Evolutionary conservation across 192 early-diverging fungal species (phyloP).

Genomic region (Rhizophagus prolifer): DNA sequence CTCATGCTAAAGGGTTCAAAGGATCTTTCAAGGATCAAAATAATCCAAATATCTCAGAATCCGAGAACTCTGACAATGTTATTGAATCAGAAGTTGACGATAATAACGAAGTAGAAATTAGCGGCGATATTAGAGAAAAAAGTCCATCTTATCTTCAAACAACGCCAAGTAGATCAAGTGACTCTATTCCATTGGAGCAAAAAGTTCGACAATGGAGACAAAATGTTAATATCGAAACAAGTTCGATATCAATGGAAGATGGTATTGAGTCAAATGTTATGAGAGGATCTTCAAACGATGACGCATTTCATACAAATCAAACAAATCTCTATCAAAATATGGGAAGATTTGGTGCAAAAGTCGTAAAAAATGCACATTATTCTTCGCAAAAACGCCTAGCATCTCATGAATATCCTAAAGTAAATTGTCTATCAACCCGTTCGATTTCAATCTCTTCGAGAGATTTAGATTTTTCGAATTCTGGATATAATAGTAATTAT

Average conservation of each 20-base stretch:
- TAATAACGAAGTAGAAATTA: constrained; percentile 26
- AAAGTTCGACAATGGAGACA: not conserved
- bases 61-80: constrained; percentile 22
- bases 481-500: not conserved
- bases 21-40: not conserved
- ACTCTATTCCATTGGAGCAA: not conserved
- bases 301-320: not conserved
- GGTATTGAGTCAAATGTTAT: too few relatives aligned
- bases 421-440: not conserved
- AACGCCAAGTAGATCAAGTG: not conserved
- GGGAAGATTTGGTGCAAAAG: not conserved
- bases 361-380: not conserved
- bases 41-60: constrained; percentile 29
- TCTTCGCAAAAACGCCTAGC: not conserved
- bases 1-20: constrained; percentile 63
- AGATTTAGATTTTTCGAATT: not conserved
- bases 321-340: not conserved
- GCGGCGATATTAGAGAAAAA: not conserved
- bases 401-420: not conserved
- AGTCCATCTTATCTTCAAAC: not conserved
- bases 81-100: constrained; percentile 15
- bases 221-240: not conserved
- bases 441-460: not conserved
- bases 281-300: not conserved
- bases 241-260: too few relatives aligned